Evolutionary conservation across 2,329 filamentous ascomycete species (phyloP).

Genomic region (Cladophialophora psammophila): DNA sequence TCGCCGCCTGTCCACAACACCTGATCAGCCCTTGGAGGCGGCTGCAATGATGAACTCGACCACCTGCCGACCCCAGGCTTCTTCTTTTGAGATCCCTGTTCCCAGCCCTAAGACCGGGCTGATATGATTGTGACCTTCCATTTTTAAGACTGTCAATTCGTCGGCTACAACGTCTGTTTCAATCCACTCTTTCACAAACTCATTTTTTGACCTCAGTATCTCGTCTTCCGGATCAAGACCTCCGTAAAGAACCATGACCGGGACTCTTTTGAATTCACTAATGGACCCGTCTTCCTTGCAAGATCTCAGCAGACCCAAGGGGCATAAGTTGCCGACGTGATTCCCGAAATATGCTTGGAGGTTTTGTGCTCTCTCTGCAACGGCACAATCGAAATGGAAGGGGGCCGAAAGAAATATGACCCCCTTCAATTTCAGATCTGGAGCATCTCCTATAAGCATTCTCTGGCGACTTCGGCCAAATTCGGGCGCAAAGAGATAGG

Average conservation of each 20-base stretch:
- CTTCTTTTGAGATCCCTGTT: slow-evolving; percentile 17
- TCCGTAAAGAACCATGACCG: slow-evolving; percentile 23
- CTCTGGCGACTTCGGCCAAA: slow-evolving; percentile 20
- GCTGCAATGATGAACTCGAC: slow-evolving; percentile 19
- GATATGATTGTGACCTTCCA: slow-evolving; percentile 31
- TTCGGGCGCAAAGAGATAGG: slow-evolving; percentile 45
- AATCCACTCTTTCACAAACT: slow-evolving; percentile 31
- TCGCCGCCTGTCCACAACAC: neutral
- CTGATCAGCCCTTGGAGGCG: neutral
- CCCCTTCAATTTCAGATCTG: neutral
- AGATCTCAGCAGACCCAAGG: slow-evolving; percentile 29
- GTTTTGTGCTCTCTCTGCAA: slow-evolving; percentile 10
- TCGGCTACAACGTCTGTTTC: slow-evolving; percentile 18
- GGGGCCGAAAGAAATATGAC: slow-evolving; percentile 12
- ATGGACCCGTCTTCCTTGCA: slow-evolving; percentile 11
- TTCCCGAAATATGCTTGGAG: slow-evolving; percentile 29
- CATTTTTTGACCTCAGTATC: slow-evolving; percentile 25
- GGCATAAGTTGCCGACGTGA: slow-evolving; percentile 3
- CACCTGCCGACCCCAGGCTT: slow-evolving; percentile 24
- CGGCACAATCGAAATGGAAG: slow-evolving; percentile 11
- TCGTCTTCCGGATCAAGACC: slow-evolving; percentile 34
- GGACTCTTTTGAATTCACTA: slow-evolving; percentile 15
- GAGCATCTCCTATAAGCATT: neutral
- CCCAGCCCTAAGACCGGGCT: slow-evolving; percentile 22
- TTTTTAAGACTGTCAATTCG: slow-evolving; percentile 9